These are phyloP conservation scores for Amauroascus verrucosus DNA, from an alignment of 2,329 filamentous ascomycete species.

Conservation along the genomic window DNA sequence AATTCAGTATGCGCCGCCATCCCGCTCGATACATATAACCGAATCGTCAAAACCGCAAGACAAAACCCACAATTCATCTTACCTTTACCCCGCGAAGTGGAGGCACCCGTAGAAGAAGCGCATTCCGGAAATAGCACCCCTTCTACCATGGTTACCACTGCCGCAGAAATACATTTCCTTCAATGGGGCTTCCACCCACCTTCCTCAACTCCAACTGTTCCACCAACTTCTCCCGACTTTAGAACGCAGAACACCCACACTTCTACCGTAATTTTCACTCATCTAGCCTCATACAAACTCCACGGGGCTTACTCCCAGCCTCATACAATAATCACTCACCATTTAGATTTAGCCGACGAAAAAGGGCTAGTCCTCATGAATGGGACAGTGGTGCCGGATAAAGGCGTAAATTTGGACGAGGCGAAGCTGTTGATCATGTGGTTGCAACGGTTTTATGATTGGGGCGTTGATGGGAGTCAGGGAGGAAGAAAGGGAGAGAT, in stretches of 20 bases:
- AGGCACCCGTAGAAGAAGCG: conserved; percentile 22
- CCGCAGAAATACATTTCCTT: conserved; percentile 84
- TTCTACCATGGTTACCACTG: conserved; percentile 45
- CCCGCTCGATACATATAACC: conserved; percentile 59
- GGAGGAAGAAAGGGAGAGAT: conserved; percentile 55
- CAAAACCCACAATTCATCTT: conserved; percentile 81
- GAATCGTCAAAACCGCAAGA: conserved; percentile 61
- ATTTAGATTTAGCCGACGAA: conserved; percentile 63
- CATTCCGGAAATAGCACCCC: conserved; percentile 18
- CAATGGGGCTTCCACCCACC: conserved; percentile 86
- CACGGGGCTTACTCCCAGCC: conserved; percentile 81
- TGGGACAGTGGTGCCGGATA: conserved; percentile 64
- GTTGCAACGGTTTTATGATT: conserved; percentile 80
- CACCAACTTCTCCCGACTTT: conserved; percentile 18
- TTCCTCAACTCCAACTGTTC: conserved; percentile 28
- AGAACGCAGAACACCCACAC: conserved; percentile 45
- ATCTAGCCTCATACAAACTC: conserved; percentile 84
- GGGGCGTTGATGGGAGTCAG: conserved; percentile 48
- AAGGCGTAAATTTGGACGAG: conserved; percentile 67
- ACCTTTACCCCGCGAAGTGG: conserved; percentile 52
- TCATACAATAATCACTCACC: conserved; percentile 89
- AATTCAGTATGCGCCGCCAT: conserved; percentile 77
- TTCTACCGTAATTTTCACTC: conserved; percentile 79
- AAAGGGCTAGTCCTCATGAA: conserved; percentile 79
- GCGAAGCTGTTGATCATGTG: conserved; percentile 88